Percentiles rank a stretch among this genome's conserved stretches.
phyloP scores from a whole-genome alignment of 495 filamentous ascomycete genomes.

The Podospora comata region DNA sequence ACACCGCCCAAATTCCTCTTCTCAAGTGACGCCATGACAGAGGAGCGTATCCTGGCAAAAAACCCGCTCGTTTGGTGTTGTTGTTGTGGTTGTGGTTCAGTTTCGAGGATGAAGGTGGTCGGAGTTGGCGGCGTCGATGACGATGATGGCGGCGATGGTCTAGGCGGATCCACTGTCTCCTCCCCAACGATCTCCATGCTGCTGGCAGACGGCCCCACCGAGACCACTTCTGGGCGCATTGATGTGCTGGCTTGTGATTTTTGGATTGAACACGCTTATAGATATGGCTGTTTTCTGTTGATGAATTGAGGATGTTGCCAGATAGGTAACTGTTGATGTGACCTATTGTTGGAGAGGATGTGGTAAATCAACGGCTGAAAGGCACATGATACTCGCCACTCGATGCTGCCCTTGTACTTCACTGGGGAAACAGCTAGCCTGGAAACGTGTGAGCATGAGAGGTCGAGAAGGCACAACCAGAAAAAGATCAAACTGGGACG shows the following conservation, averaged over 20 bases:
- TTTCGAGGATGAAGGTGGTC: neutral
- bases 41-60: neutral
- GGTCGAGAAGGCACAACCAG: neutral
- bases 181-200: neutral
- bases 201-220: neutral
- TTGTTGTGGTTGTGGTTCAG: neutral
- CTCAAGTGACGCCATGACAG: neutral
- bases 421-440: neutral
- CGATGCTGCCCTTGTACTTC: neutral
- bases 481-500: neutral
- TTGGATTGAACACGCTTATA: too few species aligned
- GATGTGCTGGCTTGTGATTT: neutral
- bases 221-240: neutral
- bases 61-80: neutral
- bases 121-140: neutral
- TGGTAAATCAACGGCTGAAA: neutral
- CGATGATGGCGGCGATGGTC: neutral
- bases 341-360: neutral
- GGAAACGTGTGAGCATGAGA: constrained; percentile 5
- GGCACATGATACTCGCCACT: neutral
- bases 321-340: neutral
- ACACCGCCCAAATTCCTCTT: neutral
- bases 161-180: neutral
- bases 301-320: neutral
- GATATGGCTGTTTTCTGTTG: neutral